Base-by-base conservation (phyloP, 164 flowering plant genomes). In the Stephania japonica region DNA sequence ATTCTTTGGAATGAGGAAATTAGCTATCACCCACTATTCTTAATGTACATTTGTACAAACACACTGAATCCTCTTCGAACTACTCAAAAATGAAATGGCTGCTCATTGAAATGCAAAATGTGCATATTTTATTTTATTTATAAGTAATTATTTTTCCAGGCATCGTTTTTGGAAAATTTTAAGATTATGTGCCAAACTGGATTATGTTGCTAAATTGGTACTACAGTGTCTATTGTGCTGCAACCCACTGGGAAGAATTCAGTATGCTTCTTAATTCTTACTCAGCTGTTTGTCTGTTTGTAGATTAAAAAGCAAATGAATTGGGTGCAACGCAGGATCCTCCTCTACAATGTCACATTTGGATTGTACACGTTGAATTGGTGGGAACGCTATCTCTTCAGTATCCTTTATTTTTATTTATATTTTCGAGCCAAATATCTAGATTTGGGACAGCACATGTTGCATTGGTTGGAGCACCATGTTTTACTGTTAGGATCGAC, bases 371-470 rank as follows among this genome's bases (percentile, higher is more conserved):
- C 78, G 83, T 67, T 80, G 69, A 80, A 80, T 65, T 80, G 80
- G 80, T 80, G 83, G 83, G 83, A 80, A 71, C 83, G 83, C 59
- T 80, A 66, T 56, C 76, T 80, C 26, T 77, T 80, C 71, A 80
- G 83, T 80, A 80, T 80, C 83, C 77, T 73, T 73, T 67, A 13
- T 24, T 38, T 68, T 63, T 56, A 26, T 44, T 56, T 23, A 64
- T 65, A 75, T 41, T 16, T 41, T 16, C 21, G 42, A 41, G 44
- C 44, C 44, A 47, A 47, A 9, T n/a, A 67, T 24, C 42, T 65
- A n/a, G 18, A 27, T 38, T 41, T 18, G 3, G 1, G 38, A 38
- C n/a, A 67, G 19, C 42, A 4, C 69, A 67, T 67, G 47, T 41
- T 19, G 64, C 7, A 7, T 24, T 24, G 7, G 7, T 7, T 59